Evolutionary conservation across 73 alveolate species (phyloP).

Genomic region (Tetrahymena thermophila): DNA sequence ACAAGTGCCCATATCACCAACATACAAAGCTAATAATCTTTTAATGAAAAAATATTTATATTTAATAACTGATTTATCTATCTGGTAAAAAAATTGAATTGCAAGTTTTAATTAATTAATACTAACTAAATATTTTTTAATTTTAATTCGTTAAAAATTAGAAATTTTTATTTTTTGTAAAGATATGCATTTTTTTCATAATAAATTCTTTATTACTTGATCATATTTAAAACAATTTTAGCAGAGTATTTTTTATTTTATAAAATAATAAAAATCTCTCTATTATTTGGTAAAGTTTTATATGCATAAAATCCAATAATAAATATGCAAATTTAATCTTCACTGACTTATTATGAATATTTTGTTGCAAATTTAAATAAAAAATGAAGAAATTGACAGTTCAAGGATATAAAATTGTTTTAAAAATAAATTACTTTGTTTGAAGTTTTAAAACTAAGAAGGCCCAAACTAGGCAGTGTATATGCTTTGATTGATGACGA

Average conservation of each 20-base stretch:
- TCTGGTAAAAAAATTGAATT: not conserved
- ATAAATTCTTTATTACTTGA: no score
- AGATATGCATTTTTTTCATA: not conserved
- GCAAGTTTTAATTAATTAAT: not conserved
- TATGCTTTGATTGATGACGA: not conserved
- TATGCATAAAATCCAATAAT: no score
- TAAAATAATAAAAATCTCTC: no score
- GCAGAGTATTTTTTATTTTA: no score
- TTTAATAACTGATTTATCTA: not conserved
- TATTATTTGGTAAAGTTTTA: no score
- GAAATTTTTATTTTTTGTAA: not conserved
- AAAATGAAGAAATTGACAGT: no score
- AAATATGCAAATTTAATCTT: no score
- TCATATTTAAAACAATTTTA: no score
- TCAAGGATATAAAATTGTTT: not conserved
- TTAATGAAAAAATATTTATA: not conserved
- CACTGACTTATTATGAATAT: no score
- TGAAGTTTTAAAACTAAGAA: not conserved
- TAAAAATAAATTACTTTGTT: not conserved
- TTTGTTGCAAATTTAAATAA: no score
- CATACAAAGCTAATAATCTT: not conserved
- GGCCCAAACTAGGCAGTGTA: not conserved
- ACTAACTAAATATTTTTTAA: not conserved
- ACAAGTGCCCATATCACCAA: not conserved
- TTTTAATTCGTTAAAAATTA: not conserved